Conservation (phyloP, 2,329 filamentous ascomycete genomes). For the Coniochaeta hoffmannii region DNA sequence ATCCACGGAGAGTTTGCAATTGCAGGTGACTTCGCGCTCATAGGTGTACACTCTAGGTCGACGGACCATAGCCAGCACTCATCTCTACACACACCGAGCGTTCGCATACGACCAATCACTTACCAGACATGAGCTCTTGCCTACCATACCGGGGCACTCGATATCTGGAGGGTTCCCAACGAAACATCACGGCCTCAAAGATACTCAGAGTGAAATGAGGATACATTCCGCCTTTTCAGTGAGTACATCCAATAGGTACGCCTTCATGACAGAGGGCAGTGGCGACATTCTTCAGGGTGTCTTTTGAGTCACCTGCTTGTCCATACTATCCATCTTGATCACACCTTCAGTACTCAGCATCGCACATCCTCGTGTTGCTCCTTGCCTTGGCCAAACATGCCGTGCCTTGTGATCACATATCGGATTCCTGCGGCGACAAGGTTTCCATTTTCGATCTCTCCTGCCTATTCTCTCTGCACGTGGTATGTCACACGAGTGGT, state of each 20-base stretch:
- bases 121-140: not conserved
- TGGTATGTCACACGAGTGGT: not conserved
- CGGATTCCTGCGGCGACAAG: not conserved
- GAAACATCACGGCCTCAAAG: not conserved
- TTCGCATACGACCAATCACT: not conserved
- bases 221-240: not conserved
- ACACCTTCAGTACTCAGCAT: not conserved
- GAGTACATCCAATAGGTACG: not conserved
- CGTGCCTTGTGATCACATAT: not conserved
- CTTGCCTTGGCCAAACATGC: not conserved
- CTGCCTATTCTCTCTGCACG: not conserved
- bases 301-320: not conserved
- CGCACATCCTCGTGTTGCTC: not conserved
- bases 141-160: not conserved
- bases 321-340: not conserved
- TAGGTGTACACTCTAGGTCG: no score
- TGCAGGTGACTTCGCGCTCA: no score
- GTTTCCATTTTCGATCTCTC: not conserved
- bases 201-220: not conserved
- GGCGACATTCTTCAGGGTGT: not conserved
- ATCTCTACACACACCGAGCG: not conserved
- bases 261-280: not conserved
- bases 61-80: not conserved
- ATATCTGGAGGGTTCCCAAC: not conserved
- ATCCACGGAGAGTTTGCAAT: not conserved